Percentiles rank a stretch among this genome's conserved stretches.
Conservation (phyloP, 169 alveolate genomes). For the Cryptosporidium bovis region DNA sequence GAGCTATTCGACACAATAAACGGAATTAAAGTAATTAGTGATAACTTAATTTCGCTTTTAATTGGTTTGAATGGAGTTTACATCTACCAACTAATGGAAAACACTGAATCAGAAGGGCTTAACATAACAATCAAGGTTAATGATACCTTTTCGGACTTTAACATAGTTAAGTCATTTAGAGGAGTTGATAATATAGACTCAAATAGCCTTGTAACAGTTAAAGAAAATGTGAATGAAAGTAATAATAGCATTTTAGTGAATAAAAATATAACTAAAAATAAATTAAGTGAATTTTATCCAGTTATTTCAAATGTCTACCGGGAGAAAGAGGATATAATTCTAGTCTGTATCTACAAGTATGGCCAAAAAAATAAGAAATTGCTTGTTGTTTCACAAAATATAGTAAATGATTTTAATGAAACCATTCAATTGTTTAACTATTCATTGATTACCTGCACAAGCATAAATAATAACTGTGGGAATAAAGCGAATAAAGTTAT, state of each 20-base stretch:
- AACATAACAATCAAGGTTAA: slow-evolving; percentile 4
- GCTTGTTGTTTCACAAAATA: slow-evolving; percentile 32
- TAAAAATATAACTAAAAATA: not conserved
- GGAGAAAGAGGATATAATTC: slow-evolving; percentile 3
- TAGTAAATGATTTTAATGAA: slow-evolving; percentile 19
- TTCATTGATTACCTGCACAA: slow-evolving; percentile 11
- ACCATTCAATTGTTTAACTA: slow-evolving; percentile 7
- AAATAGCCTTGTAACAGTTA: too few species aligned
- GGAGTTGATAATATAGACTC: too few species aligned
- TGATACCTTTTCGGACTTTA: too few species aligned
- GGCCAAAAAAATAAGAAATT: not conserved
- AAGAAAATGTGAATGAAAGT: not conserved
- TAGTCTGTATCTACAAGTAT: slow-evolving; percentile 45
- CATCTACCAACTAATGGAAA: slow-evolving; percentile 43
- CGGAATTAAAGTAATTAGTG: slow-evolving; percentile 19
- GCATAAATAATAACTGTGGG: not conserved
- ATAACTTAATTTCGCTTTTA: slow-evolving; percentile 8
- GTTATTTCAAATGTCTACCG: not conserved
- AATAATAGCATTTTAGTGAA: not conserved
- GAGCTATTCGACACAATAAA: slow-evolving; percentile 17
- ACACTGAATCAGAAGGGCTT: not conserved
- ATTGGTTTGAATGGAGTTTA: slow-evolving; percentile 31
- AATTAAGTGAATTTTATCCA: not conserved
- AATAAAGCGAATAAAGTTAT: not conserved
- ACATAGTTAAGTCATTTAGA: too few species aligned